Percentiles rank a stretch among this genome's conserved stretches.
phyloP scores from a whole-genome alignment of 768 basidiomycete species.

The Chalciporus piperatus region DNA sequence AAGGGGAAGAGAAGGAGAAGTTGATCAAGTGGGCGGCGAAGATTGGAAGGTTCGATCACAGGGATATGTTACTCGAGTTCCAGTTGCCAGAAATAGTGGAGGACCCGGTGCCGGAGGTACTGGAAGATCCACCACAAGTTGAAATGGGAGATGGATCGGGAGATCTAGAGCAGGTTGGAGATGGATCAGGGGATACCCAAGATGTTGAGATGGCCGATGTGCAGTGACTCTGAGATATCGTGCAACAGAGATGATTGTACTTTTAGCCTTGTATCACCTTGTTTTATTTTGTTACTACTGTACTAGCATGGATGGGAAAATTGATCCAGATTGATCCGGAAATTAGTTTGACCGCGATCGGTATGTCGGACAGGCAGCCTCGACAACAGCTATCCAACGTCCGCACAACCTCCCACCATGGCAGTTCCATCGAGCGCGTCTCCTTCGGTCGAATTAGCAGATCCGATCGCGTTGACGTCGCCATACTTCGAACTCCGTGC shows the following conservation, averaged over 20 bases:
- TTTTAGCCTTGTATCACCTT: no score
- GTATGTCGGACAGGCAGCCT: no score
- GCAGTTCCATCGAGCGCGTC: neutral
- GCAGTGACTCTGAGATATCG: no score
- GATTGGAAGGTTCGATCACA: constrained; percentile 23
- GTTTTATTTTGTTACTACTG: no score
- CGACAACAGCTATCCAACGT: neutral
- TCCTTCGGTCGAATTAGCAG: neutral
- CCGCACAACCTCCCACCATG: neutral
- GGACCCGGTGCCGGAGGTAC: constrained; percentile 9
- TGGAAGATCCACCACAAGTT: neutral
- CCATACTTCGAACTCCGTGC: constrained; percentile 23
- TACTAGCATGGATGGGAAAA: no score
- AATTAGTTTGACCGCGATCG: no score
- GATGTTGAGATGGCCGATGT: no score
- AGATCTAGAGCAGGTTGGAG: no score
- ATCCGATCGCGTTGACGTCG: neutral
- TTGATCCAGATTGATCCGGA: no score
- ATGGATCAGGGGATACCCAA: no score
- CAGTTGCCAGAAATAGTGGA: constrained; percentile 15
- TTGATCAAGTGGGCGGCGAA: constrained; percentile 15
- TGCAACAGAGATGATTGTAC: no score
- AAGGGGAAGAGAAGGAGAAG: constrained; percentile 12
- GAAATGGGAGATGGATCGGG: no score
- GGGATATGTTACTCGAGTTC: constrained; percentile 20